Conservation (phyloP, 257 asterid species). For the Nicotiana tabacum region DNA sequence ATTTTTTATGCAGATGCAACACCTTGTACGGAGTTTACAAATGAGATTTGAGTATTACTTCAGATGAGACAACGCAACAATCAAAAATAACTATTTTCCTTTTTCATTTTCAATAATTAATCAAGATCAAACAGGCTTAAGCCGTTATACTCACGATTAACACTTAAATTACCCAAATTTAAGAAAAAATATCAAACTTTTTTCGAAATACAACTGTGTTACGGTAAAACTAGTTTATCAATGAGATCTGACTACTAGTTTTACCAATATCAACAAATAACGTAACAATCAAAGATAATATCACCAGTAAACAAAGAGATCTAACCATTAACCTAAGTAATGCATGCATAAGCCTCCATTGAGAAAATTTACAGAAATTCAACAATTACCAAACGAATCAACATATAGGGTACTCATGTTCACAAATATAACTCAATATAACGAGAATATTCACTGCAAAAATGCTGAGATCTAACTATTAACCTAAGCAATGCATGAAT, state of each 20-base stretch:
- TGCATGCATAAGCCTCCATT: neutral
- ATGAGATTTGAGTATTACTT: neutral
- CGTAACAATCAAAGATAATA: neutral
- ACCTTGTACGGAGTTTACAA: no score
- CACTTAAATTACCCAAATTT: neutral
- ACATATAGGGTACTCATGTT: neutral
- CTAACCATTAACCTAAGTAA: neutral
- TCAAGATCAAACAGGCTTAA: no score
- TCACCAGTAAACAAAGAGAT: neutral
- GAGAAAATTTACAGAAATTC: neutral
- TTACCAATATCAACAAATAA: neutral
- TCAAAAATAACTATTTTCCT: no score
- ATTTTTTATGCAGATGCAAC: neutral
- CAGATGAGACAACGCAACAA: no score
- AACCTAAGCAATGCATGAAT: neutral
- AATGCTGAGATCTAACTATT: neutral
- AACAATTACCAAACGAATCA: neutral
- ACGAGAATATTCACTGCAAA: neutral
- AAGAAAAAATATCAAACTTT: neutral
- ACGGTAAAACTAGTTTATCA: neutral
- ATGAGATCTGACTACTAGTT: neutral
- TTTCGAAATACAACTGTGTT: no score
- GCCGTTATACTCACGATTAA: neutral
- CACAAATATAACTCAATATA: neutral
- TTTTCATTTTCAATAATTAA: no score